These are phyloP conservation scores for Jaltomata sinuosa DNA, from an alignment of 257 asterid species.

Conservation along the genomic window DNA sequence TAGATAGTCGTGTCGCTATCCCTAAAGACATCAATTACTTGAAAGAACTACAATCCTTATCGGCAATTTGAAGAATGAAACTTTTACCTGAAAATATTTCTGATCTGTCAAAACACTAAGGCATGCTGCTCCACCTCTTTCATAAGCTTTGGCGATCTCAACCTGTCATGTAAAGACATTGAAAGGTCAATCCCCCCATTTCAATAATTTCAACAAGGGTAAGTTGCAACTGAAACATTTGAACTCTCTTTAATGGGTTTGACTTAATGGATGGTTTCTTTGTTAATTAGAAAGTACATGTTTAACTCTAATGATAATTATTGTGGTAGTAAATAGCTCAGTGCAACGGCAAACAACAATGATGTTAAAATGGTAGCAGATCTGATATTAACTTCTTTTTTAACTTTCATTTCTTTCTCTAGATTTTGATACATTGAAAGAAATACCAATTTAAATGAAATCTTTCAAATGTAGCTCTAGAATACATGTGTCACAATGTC, in stretches of 20 bases:
- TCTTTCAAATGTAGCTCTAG: not conserved
- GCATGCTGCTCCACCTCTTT: slow-evolving; percentile 93
- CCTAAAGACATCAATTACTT: not conserved
- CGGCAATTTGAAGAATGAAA: not conserved
- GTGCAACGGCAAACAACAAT: not conserved
- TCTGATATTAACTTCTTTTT: not conserved
- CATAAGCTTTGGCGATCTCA: slow-evolving; percentile 86
- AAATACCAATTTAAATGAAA: not conserved
- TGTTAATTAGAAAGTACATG: not conserved
- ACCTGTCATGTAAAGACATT: slow-evolving; percentile 40
- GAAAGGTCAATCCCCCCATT: not conserved
- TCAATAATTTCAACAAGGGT: not conserved
- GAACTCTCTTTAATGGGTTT: not conserved
- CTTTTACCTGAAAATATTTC: slow-evolving; percentile 71
- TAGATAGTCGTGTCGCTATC: not conserved
- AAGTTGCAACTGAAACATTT: not conserved
- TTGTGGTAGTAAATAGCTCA: not conserved
- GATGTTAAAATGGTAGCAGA: not conserved
- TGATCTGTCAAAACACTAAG: slow-evolving; percentile 81
- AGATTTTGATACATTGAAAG: not conserved
- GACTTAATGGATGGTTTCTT: not conserved
- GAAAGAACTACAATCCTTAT: not conserved
- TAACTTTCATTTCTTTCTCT: not conserved
- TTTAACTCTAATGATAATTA: not conserved
- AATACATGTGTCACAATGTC: not conserved